These are phyloP conservation scores for Saitozyma podzolica DNA, from an alignment of 768 basidiomycete genomes.

Conservation along the genomic window DNA sequence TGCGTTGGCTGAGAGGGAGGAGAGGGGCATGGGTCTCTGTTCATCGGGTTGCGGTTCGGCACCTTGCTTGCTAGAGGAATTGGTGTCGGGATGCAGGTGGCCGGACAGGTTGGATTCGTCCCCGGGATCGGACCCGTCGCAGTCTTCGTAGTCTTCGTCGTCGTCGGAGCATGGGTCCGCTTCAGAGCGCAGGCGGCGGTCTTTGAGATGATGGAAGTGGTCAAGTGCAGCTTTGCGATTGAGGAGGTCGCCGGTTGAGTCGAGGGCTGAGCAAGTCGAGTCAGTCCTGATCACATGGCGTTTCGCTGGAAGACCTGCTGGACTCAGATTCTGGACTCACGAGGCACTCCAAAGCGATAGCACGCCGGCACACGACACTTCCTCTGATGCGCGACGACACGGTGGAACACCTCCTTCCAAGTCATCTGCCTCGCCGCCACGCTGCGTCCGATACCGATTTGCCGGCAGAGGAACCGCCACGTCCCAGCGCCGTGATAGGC, in stretches of 20 bases:
- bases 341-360: constrained; percentile 7
- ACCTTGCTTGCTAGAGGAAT: not conserved
- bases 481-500: constrained; percentile 1
- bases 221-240: constrained; percentile 1
- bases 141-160: not conserved
- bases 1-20: constrained; percentile 4
- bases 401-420: constrained; percentile 4
- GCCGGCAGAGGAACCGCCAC: constrained; percentile 1
- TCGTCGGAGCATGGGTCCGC: not conserved
- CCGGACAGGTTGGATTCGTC: not conserved
- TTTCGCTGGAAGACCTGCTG: not conserved
- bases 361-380: constrained; percentile 4
- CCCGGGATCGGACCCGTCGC: not conserved
- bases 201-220: constrained; percentile 5
- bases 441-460: constrained; percentile 1
- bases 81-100: not conserved
- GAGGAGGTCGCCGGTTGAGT: constrained; percentile 6
- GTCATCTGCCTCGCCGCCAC: not conserved
- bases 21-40: not conserved
- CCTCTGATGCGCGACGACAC: constrained; percentile 1
- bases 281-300: not conserved
- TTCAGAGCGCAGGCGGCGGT: not conserved
- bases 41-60: not conserved
- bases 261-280: not conserved
- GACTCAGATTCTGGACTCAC: not conserved